Evolutionary conservation across 352 stramenopile species (phyloP), one percentile per base, ranked within the genome.

Genomic region (Phytophthora syringae): DNA sequence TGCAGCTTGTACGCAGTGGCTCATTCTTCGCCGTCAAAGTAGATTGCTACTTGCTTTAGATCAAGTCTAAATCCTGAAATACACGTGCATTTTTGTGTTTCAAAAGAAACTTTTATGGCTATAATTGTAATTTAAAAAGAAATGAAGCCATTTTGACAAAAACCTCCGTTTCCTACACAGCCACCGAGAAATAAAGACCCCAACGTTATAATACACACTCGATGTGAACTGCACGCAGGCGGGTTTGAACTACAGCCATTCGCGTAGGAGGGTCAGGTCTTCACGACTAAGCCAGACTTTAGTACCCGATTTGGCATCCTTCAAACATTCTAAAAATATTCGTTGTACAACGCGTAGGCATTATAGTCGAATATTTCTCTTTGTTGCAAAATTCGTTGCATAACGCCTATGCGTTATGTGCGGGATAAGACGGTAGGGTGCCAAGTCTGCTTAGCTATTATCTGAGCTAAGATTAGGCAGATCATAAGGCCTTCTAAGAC

Each of bases 211-310:
- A 20, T 40, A 18, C 34, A 40, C 34, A 40, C 34, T 40, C 34
- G 34, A 16, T 40, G 44, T 51, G 44, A 24, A 51, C 44, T 37
- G 24, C 43, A 51, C 47, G 34, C 12, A 56, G 49, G 49, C 32
- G 49, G 49, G 32, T 21, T 47, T 34, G 49, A 56, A 56, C 32
- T 7, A 30, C 7, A n/a, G 18, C 32, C 49, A 16, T 30, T 34
- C 10, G 49, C 43, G 7, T 20, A 56, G 49, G 49, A 47, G 49
- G 49, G 49, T 56, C 49, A 56, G 21, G 18, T 21, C 49, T 56
- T 43, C 43, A 47, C 49, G 5, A 43, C n/a, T 32, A 16, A 54
- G 48, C 27, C 7, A 54, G 32, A 44, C 27, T 54, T 12, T 25
- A 52, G 48, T 3, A 54, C 48, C 27, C 48, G 39, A 15, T 27